Percentiles rank a stretch among this genome's conserved stretches.
phyloP scores from a whole-genome alignment of 2,329 filamentous ascomycete genomes.

The Colletotrichum orbiculare region DNA sequence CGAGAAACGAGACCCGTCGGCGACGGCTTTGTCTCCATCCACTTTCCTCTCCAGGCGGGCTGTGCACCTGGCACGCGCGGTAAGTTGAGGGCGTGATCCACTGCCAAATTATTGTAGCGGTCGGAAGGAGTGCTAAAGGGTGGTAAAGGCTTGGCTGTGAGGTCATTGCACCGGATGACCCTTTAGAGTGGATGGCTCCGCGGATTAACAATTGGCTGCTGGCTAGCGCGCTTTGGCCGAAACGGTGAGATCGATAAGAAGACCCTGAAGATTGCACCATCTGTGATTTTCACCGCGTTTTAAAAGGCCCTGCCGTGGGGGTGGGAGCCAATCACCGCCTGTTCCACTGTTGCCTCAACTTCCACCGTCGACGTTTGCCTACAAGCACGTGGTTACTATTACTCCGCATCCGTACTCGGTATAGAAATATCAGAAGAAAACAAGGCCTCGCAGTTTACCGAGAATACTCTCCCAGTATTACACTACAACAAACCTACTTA shows the following conservation, averaged over 20 bases:
- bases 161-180: constrained; percentile 34
- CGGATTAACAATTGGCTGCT: constrained; percentile 22
- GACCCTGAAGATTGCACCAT: constrained; percentile 34
- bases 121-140: constrained; percentile 16
- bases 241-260: constrained; percentile 26
- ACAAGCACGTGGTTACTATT: too few species aligned
- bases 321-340: too few species aligned
- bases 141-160: constrained; percentile 31
- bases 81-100: constrained; percentile 31
- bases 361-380: too few species aligned
- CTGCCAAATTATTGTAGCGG: constrained; percentile 23
- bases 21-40: constrained; percentile 7
- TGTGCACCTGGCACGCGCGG: constrained; percentile 34
- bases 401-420: too few species aligned
- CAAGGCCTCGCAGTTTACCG: too few species aligned
- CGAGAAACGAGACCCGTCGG: background rate
- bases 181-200: constrained; percentile 20
- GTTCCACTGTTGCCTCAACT: too few species aligned
- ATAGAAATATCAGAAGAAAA: too few species aligned
- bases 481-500: too few species aligned
- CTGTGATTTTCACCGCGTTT: background rate
- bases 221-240: constrained; percentile 24
- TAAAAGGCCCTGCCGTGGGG: too few species aligned
- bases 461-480: too few species aligned
- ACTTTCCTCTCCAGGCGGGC: constrained; percentile 20